Evolutionary conservation across 768 basidiomycete species (phyloP), one percentile per base, ranked within the genome.

Genomic region (Panellus pusillus): DNA sequence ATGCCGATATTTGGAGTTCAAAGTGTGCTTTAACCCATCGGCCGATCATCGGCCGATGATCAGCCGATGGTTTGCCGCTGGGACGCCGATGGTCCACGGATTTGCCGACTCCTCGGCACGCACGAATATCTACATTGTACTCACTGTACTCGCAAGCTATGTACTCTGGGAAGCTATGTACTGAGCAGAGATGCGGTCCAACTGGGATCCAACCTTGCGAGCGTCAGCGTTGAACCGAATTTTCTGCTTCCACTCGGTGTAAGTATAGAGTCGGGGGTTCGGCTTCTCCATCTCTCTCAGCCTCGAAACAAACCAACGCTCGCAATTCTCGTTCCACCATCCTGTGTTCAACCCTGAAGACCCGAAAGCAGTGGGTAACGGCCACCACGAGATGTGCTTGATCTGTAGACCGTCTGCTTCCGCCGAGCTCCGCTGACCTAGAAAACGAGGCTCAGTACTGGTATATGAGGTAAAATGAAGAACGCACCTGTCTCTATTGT

Each of bases 321-420:
- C 55, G 38, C 55, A 56, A 19, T 56, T 38, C 3, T 38, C 20
- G 11, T 42, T 39, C 55, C 55, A 56, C 44, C 45, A 56, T 1
- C 55, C 55, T 1, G 14, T 51, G 19, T 51, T 51, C 37, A 56
- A 7, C 13, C 49, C 55, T 2, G 49, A 50, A 4, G 9, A 9
- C 8, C 7, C 6, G 17, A 56, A 56, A 0, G 49, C 40, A 13
- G 2, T 0, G 4, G 49, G 55, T 14, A 19, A 50, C 1, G 55
- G 55, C 55, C 49, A 56, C 55, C 55, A 51, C 11, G 49, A 56
- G 12, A 46, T 28, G 0, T 40, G 12, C 3, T 35, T 35, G 14
- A 24, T 20, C 29, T 50, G 48, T 8, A 1, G 35, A 4, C 24
- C 42, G 19, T 39, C 28, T 6, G 27, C 24, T 3, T 19, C 36